phyloP scores from a whole-genome alignment of 768 basidiomycete species.

The Flagelloscypha sp. region DNA sequence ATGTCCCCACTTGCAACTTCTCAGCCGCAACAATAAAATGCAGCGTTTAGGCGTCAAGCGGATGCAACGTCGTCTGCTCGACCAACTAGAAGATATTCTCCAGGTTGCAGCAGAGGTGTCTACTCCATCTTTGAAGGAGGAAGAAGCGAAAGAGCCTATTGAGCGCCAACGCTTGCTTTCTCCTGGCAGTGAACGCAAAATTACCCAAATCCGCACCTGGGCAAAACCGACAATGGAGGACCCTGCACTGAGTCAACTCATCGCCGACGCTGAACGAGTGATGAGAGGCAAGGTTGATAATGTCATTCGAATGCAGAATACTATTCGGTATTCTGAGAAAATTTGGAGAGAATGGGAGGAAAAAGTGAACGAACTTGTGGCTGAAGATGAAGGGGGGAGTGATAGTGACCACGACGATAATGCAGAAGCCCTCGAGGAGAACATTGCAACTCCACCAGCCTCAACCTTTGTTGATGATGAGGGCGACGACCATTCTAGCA shows the following conservation, averaged over 20 bases:
- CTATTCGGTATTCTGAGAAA: conserved; percentile 94
- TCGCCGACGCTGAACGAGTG: conserved; percentile 81
- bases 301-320: conserved; percentile 93
- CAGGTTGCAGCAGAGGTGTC: conserved; percentile 74
- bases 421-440: no score
- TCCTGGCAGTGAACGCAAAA: conserved; percentile 80
- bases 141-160: conserved; percentile 84
- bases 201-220: conserved; percentile 81
- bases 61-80: conserved; percentile 71
- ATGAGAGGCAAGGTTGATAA: conserved; percentile 93
- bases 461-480: conserved; percentile 17
- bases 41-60: conserved; percentile 75
- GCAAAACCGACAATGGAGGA: conserved; percentile 80
- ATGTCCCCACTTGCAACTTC: conserved; percentile 71
- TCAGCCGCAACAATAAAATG: conserved; percentile 70
- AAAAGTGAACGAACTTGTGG: conserved; percentile 63
- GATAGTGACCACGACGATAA: conserved; percentile 31
- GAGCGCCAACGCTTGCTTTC: conserved; percentile 88
- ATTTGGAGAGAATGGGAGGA: conserved; percentile 97
- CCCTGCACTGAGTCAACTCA: conserved; percentile 70
- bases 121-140: conserved; percentile 84
- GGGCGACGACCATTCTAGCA: conserved; percentile 50
- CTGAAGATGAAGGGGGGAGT: conserved; percentile 36
- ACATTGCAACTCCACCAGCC: conserved; percentile 15
- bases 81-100: conserved; percentile 82